A percentile compares a stretch with the other conserved stretches of the same genome.
phyloP scores from a whole-genome alignment of 805 yeast species.

The Pichia heedii region DNA sequence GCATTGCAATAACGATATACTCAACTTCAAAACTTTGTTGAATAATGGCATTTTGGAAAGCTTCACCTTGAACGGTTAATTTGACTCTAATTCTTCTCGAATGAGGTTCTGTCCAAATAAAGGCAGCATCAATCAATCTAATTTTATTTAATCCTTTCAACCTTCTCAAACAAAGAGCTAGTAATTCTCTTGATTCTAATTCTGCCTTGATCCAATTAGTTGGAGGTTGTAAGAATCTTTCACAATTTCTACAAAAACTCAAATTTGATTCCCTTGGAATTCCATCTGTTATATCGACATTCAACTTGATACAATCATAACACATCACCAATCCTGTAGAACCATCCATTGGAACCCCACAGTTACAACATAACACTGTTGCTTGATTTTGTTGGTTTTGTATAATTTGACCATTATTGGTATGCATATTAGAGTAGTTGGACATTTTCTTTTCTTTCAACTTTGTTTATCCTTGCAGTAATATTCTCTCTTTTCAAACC shows the following conservation, averaged over 20 bases:
- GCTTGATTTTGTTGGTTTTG: conserved; percentile 33
- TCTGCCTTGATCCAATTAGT: conserved; percentile 86
- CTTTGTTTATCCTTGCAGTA: too few relatives aligned
- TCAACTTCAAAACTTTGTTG: conserved; percentile 95
- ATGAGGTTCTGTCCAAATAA: conserved; percentile 99
- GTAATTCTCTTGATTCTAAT: conserved; percentile 82
- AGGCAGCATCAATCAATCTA: conserved; percentile 84
- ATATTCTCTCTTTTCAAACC: not conserved
- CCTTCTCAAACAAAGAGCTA: conserved; percentile 83
- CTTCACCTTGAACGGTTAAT: conserved; percentile 94
- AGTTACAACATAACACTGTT: conserved; percentile 93
- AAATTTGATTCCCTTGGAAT: conserved; percentile 90
- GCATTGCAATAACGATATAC: conserved; percentile 87
- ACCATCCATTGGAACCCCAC: conserved; percentile 98
- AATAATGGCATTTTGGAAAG: conserved; percentile 80
- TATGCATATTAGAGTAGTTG: conserved; percentile 36
- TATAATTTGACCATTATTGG: conserved; percentile 22
- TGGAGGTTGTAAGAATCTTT: conserved; percentile 91
- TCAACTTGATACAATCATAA: conserved; percentile 90
- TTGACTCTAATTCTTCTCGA: conserved; percentile 89
- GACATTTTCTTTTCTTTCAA: conserved; percentile 28
- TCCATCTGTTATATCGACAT: conserved; percentile 89
- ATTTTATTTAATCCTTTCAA: conserved; percentile 82
- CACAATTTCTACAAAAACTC: conserved; percentile 95
- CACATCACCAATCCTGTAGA: conserved; percentile 91